These are phyloP conservation scores for Dunaliella sp. DNA, from an alignment of 139 green algal genomes.

Conservation along the genomic window DNA sequence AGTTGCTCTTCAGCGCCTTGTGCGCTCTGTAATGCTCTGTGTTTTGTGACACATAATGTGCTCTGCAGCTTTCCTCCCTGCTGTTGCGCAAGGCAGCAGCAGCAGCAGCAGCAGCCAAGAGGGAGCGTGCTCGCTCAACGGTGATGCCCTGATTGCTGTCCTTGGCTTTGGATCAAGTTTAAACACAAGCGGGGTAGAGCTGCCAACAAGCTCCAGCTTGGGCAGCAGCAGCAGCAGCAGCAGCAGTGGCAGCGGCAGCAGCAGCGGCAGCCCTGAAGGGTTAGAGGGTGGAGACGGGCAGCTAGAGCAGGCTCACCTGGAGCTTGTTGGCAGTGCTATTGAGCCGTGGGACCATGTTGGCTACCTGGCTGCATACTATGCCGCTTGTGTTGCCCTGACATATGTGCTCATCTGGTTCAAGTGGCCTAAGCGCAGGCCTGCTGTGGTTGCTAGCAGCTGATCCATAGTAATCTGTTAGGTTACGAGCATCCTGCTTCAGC, in stretches of 20 bases:
- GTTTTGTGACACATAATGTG: too few relatives aligned
- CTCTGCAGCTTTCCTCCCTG: not conserved
- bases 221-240: too few relatives aligned
- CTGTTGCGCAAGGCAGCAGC: not conserved
- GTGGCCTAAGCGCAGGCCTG: not conserved
- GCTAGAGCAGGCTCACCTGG: not conserved
- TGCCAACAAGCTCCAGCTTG: too few relatives aligned
- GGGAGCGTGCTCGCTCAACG: not conserved
- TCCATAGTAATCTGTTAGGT: too few relatives aligned
- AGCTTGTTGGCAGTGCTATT: not conserved
- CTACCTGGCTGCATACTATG: not conserved
- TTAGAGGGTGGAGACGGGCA: not conserved
- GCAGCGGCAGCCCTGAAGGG: too few relatives aligned
- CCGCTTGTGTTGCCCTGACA: not conserved
- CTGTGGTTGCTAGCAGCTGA: not conserved
- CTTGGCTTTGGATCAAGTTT: not conserved
- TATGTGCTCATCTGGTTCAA: not conserved
- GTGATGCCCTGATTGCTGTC: not conserved
- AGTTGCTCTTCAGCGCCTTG: too few relatives aligned
- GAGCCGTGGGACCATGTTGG: not conserved
- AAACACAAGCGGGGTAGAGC: too few relatives aligned
- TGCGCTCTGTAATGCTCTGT: too few relatives aligned
- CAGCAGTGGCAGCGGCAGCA: too few relatives aligned
- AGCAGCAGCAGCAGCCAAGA: not conserved
- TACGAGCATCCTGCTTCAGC: too few relatives aligned